These are phyloP conservation scores for Corchorus capsularis DNA, from an alignment of 345 rosid genomes.

Conservation along the genomic window DNA sequence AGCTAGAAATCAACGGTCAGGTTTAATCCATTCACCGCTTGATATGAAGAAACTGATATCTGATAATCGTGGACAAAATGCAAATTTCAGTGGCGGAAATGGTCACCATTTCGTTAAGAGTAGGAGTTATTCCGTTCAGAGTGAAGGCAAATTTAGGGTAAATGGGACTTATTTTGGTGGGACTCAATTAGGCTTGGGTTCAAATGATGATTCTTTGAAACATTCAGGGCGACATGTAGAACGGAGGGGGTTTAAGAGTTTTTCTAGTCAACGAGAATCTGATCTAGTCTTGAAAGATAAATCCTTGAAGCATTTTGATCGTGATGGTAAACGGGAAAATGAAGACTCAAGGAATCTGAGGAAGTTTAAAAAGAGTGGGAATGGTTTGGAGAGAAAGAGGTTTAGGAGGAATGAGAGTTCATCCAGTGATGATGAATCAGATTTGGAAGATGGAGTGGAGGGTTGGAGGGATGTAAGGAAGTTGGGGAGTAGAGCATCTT, in stretches of 20 bases:
- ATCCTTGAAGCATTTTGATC: conserved; percentile 28
- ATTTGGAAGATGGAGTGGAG: conserved; percentile 35
- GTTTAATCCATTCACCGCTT: conserved; percentile 39
- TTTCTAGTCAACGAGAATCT: conserved; percentile 35
- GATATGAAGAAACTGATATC: conserved; percentile 52
- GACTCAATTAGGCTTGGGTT: conserved; percentile 5
- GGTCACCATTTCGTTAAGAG: conserved; percentile 21
- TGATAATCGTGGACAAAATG: conserved; percentile 22
- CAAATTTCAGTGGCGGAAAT: conserved; percentile 14
- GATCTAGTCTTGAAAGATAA: conserved; percentile 23
- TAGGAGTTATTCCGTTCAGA: conserved; percentile 55
- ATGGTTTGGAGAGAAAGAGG: conserved; percentile 35
- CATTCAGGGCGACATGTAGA: conserved; percentile 12
- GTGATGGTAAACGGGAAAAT: conserved; percentile 24
- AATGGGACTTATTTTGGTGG: conserved; percentile 34
- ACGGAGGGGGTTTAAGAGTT: conserved; percentile 38
- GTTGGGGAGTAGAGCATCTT: conserved; percentile 70
- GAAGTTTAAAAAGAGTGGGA: conserved; percentile 31
- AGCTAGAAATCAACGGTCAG: conserved; percentile 30
- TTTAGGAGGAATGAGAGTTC: conserved; percentile 55
- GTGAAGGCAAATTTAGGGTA: conserved; percentile 34
- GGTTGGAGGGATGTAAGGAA: conserved; percentile 52
- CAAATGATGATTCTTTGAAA: conserved; percentile 17
- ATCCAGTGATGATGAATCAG: conserved; percentile 62
- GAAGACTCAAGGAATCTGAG: conserved; percentile 26